phyloP scores from a whole-genome alignment of 352 stramenopile species.

The Pythium brachiatum region DNA sequence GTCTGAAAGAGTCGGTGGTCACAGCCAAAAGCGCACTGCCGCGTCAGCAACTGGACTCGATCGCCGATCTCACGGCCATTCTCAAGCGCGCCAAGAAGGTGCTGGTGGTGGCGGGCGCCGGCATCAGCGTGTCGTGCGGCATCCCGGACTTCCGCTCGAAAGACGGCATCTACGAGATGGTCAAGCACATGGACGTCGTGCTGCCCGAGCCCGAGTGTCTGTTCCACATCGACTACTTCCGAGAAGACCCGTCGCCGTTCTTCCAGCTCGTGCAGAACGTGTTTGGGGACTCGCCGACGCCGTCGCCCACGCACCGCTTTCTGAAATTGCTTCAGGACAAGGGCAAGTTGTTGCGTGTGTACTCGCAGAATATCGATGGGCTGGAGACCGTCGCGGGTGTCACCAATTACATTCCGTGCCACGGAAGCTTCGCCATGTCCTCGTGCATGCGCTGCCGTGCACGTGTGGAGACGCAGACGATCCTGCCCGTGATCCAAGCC shows the following conservation, averaged over 20 bases:
- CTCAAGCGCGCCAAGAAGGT: constrained; percentile 84
- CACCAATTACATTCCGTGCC: constrained; percentile 92
- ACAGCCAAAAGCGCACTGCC: constrained; percentile 26
- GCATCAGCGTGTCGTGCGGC: constrained; percentile 95
- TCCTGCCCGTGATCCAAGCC: constrained; percentile 76
- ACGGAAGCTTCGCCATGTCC: constrained; percentile 91
- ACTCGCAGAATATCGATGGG: constrained; percentile 99
- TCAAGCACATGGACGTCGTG: constrained; percentile 75
- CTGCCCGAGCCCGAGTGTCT: constrained; percentile 95
- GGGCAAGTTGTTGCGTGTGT: constrained; percentile 90
- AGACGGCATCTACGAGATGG: constrained; percentile 84
- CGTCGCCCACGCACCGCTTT: constrained; percentile 95
- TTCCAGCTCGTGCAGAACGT: constrained; percentile 92
- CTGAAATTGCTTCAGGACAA: constrained; percentile 90
- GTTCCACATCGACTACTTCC: constrained; percentile 99
- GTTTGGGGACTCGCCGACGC: constrained; percentile 67
- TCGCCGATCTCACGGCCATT: constrained; percentile 64
- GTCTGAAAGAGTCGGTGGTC: constrained; percentile 38
- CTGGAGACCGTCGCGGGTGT: constrained; percentile 92
- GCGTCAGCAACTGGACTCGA: constrained; percentile 38
- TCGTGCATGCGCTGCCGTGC: constrained; percentile 89
- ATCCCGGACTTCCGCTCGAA: constrained; percentile 98
- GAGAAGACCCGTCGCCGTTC: constrained; percentile 94
- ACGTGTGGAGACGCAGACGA: constrained; percentile 39
- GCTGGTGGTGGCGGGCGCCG: constrained; percentile 90